Evolutionary conservation across 306 rosid genomes (phyloP), one percentile per base, ranked within the genome.

Genomic region (Oxytropis ochrocephala): DNA sequence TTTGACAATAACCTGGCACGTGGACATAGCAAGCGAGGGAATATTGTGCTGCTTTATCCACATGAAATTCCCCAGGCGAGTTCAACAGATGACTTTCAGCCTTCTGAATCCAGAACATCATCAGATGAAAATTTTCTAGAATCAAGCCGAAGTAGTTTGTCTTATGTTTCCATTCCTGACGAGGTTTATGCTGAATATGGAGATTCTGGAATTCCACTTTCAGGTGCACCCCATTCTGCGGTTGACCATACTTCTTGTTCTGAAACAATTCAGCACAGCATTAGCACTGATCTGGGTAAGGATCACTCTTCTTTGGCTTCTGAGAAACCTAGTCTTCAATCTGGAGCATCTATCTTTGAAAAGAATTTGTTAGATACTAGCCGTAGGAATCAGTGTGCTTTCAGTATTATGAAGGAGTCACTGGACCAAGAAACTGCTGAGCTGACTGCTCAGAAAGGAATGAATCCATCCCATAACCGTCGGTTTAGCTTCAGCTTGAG

Each of bases 401-500:
- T 69, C 68, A 56, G 77, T 56, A 53, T 72, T 30, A 21, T 77
- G 62, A 76, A 42, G 5, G 79, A 74, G 56, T 49, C 78, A 58
- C 50, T 30, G 13, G 85, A 78, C 75, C 86, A 85, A 75, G 89
- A 88, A 79, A 74, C 83, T n/a, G 47, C 82, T 19, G 94, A 83
- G 64, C 74, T 77, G 80, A 62, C 78, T 58, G 58, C 73, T 58
- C 81, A 51, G 53, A 90, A 72, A 65, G 79, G 83, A 66, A 67
- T 81, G 76, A 78, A 79, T 63, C 65, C 87, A 52, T 90, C 91
- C 46, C 96, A 88, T 66, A 79, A 68, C 68, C 91, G 87, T 32
- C 88, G 98, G 64, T 85, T 88, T 78, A 93, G 96, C 89, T 93
- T 93, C 91, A 85, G 94, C 89, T 79, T 93, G 49, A 81, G 88